These are phyloP conservation scores for Nakazawaea sp. DNA, from an alignment of 805 yeast genomes.

Conservation along the genomic window DNA sequence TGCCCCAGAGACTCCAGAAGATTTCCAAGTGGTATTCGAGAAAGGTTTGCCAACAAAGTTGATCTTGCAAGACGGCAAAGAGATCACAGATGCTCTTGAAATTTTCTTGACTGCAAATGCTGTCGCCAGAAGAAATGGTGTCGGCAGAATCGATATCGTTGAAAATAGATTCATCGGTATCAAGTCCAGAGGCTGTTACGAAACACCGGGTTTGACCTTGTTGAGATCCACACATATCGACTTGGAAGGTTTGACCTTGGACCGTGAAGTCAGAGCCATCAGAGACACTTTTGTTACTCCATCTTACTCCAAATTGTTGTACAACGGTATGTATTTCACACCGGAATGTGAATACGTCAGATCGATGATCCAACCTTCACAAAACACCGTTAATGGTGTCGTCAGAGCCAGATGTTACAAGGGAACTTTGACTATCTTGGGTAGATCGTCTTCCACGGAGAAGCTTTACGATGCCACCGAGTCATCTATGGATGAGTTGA, in stretches of 20 bases:
- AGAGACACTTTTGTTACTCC: conserved; percentile 96
- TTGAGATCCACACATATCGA: conserved; percentile 94
- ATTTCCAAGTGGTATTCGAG: conserved; percentile 71
- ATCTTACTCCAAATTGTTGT: conserved; percentile 79
- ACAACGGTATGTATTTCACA: conserved; percentile 96
- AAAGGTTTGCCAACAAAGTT: conserved; percentile 87
- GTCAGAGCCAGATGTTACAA: conserved; percentile 93
- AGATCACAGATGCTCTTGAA: conserved; percentile 82
- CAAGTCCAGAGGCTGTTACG: conserved; percentile 99
- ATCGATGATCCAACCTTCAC: conserved; percentile 91
- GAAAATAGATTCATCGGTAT: conserved; percentile 99
- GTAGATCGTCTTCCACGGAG: conserved; percentile 94
- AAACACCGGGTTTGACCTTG: conserved; percentile 95
- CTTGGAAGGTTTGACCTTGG: conserved; percentile 93
- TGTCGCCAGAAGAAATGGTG: conserved; percentile 98
- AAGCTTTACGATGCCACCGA: conserved; percentile 96
- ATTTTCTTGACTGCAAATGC: conserved; percentile 89
- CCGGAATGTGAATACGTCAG: conserved; percentile 98
- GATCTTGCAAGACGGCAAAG: conserved; percentile 52
- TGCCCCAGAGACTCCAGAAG: conserved; percentile 93
- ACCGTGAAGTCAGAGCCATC: conserved; percentile 94
- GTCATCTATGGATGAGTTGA: conserved; percentile 98
- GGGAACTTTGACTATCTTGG: conserved; percentile 78
- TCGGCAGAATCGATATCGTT: conserved; percentile 98
- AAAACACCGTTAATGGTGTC: conserved; percentile 90